phyloP scores from a whole-genome alignment of 176 grass and related monocot genomes.

The Eragrostis curvula region DNA sequence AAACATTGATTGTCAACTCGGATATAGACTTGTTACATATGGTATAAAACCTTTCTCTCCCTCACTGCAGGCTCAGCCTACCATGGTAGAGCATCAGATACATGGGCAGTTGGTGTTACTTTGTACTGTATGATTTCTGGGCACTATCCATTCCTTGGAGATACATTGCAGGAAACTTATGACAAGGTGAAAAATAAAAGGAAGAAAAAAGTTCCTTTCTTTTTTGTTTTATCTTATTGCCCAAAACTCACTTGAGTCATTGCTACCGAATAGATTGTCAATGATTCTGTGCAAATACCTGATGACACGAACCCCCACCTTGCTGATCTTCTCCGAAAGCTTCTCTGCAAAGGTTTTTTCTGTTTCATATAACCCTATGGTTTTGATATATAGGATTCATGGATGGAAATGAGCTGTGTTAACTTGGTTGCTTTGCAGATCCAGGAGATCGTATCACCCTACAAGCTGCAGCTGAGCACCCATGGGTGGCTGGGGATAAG shows the following conservation, averaged over 20 bases:
- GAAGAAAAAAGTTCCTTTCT: background rate
- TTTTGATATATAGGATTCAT: background rate
- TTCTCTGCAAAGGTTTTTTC: slow-evolving; percentile 84
- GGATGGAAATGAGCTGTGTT: background rate
- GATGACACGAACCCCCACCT: slow-evolving; percentile 63
- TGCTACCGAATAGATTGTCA: slow-evolving; percentile 57
- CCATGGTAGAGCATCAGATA: slow-evolving; percentile 73
- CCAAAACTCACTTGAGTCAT: slow-evolving; percentile 24
- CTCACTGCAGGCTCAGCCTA: slow-evolving; percentile 65
- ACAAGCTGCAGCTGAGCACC: slow-evolving; percentile 71
- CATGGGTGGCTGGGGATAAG: slow-evolving; percentile 66
- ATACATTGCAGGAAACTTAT: slow-evolving; percentile 84
- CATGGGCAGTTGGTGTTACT: slow-evolving; percentile 85
- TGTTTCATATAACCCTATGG: background rate
- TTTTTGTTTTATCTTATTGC: slow-evolving; percentile 22
- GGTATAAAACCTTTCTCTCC: background rate
- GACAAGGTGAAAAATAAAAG: slow-evolving; percentile 62
- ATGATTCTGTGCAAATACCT: slow-evolving; percentile 63
- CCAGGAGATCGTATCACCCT: slow-evolving; percentile 67
- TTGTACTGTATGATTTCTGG: slow-evolving; percentile 86
- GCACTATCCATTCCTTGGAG: slow-evolving; percentile 87
- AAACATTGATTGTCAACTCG: slow-evolving; percentile 10
- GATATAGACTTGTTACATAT: slow-evolving; percentile 34
- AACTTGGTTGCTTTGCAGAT: slow-evolving; percentile 49
- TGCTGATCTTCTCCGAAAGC: slow-evolving; percentile 68